Conservation (phyloP, 108 stramenopile species). For the Fistulifera solaris region DNA sequence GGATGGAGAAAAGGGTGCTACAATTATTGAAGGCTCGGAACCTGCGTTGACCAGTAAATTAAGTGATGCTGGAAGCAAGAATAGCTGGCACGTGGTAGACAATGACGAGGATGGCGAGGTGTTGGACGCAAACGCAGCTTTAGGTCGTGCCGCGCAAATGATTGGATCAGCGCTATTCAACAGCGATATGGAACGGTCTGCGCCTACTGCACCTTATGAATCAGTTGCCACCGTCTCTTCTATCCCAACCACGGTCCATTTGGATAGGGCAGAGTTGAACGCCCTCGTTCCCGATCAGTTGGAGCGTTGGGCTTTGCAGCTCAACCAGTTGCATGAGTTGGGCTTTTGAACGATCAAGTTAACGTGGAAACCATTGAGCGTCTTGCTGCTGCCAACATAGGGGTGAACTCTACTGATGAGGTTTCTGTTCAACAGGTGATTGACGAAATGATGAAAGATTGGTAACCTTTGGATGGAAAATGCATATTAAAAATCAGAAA, state of each 20-base stretch:
- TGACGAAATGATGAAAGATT: conserved; percentile 37
- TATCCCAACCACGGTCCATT: conserved; percentile 15
- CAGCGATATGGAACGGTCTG: conserved; percentile 32
- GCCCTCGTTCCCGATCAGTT: conserved; percentile 16
- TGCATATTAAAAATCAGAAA: conserved; percentile 1
- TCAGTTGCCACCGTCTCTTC: conserved; percentile 19
- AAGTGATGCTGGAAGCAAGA: conserved; percentile 7
- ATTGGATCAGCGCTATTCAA: conserved; percentile 63
- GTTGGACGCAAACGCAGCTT: conserved; percentile 17
- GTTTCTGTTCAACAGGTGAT: conserved; percentile 50
- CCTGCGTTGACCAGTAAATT: background rate
- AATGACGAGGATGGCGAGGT: conserved; percentile 7
- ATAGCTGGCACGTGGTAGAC: conserved; percentile 12
- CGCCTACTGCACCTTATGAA: background rate
- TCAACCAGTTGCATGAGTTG: conserved; percentile 46
- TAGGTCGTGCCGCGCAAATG: conserved; percentile 44
- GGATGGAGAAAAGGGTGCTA: conserved; percentile 11
- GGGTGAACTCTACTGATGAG: conserved; percentile 37
- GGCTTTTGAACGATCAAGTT: conserved; percentile 49
- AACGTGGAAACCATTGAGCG: conserved; percentile 54
- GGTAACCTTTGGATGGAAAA: conserved; percentile 12
- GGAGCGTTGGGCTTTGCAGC: conserved; percentile 54
- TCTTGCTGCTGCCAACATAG: conserved; percentile 57
- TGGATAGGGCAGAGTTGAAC: background rate
- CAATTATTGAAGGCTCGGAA: conserved; percentile 27